Evolutionary conservation across 2,329 filamentous ascomycete genomes (phyloP), one percentile per base, ranked within the genome.

Genomic region (Fusarium keratoplasticum): DNA sequence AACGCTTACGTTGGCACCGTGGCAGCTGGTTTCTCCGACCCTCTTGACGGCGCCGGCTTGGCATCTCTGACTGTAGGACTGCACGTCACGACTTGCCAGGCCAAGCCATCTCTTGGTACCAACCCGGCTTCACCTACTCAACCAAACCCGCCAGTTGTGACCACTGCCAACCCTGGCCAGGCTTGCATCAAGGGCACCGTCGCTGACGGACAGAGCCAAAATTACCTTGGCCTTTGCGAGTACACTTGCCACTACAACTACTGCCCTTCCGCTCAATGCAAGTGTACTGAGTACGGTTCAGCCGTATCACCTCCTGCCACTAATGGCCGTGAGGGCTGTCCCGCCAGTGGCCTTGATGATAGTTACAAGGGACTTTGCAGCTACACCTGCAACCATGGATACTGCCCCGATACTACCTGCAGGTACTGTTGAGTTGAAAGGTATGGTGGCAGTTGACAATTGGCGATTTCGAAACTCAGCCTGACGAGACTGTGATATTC

Each of bases 1-100:
- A 90, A 90, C 67, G 84, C 87, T 16, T 89, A 87, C 69, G 87
- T 88, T 0, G 88, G 88, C 16, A 86, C 83, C 2, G 80, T 89
- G 4, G 87, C 87, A 4, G 80, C 80, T 1, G 77, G 81, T 16
- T 66, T 64, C 16, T 47, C 63, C 18, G 80, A 81, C n/a, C 74
- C 79, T 25, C 73, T 81, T 4, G 71, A 67, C 18, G 67, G 66
- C 20, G 71, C 72, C 61, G 80, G 80, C 4, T 64, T 81, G 6
- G 74, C 73, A 1, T 79, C 77, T 9, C 71, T 81, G 14, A 80
- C 79, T 14, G 66, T 71, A 5, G 80, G 80, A n/a, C 74, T 81
- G 7, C 78, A 77, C 42, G 79, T 81, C 16, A 77, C 69, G 8
- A 81, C 80, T 2, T 81, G 80, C 63, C 71, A 76, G 47, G 71